phyloP scores from a whole-genome alignment of 306 rosid species.

The Trichosanthes truncata region DNA sequence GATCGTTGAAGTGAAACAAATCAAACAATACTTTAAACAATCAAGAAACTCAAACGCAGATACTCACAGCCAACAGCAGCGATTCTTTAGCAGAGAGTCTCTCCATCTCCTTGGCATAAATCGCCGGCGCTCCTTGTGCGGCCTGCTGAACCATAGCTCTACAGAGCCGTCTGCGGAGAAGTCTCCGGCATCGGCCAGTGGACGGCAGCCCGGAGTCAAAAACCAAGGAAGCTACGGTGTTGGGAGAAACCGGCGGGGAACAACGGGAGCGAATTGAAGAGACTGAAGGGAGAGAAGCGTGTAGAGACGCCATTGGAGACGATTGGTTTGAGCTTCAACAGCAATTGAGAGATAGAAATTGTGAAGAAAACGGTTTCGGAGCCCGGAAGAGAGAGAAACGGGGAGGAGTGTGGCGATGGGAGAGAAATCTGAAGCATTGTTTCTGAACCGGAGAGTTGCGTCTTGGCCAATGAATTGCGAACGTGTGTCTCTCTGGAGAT shows the following conservation, averaged over 20 bases:
- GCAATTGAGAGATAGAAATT: background rate
- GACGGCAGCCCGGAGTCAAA: slow-evolving; percentile 9
- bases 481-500: background rate
- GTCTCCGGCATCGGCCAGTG: slow-evolving; percentile 4
- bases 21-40: background rate
- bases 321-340: background rate
- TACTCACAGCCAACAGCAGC: slow-evolving; percentile 86
- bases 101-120: slow-evolving; percentile 98
- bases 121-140: slow-evolving; percentile 74
- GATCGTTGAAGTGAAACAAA: background rate
- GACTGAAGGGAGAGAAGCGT: slow-evolving; percentile 22
- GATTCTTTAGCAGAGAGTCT: slow-evolving; percentile 97
- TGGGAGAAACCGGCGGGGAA: slow-evolving; percentile 9
- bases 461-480: background rate
- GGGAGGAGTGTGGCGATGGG: background rate
- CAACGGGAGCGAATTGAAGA: slow-evolving; percentile 24
- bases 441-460: background rate
- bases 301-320: slow-evolving; percentile 39
- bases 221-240: slow-evolving; percentile 8
- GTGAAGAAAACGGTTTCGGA: background rate
- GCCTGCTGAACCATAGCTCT: slow-evolving; percentile 81
- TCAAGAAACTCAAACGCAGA: background rate
- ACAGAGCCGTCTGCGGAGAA: slow-evolving; percentile 19
- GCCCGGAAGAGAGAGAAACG: background rate
- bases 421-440: background rate